Percentiles rank a stretch among this genome's conserved stretches.
These are phyloP conservation scores for Cubamyces lactineus DNA, from an alignment of 768 basidiomycete genomes.

Conservation along the genomic window DNA sequence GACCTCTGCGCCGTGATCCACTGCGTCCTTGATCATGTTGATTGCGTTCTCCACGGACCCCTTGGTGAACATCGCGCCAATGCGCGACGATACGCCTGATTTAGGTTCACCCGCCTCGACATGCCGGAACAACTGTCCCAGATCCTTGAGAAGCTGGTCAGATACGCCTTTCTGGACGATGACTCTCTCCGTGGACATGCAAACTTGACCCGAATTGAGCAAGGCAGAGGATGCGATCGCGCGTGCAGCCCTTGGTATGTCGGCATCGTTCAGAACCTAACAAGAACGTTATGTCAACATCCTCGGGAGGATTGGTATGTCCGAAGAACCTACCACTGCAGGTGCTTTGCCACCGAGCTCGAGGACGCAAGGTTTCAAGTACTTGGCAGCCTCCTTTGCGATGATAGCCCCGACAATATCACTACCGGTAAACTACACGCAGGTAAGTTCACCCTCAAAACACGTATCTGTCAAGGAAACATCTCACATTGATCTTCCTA, in stretches of 20 bases:
- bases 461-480: too few relatives aligned
- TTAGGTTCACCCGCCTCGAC: constrained; percentile 46
- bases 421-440: constrained; percentile 55
- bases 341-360: constrained; percentile 62
- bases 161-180: constrained; percentile 50
- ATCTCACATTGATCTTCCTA: constrained; percentile 54
- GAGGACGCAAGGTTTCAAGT: constrained; percentile 57
- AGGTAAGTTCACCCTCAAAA: neutral
- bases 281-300: neutral
- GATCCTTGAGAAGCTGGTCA: constrained; percentile 38
- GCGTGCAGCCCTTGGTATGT: constrained; percentile 55
- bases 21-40: constrained; percentile 47
- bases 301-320: too few relatives aligned
- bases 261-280: constrained; percentile 56
- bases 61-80: constrained; percentile 48
- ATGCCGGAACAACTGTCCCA: constrained; percentile 37
- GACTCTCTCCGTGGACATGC: constrained; percentile 62
- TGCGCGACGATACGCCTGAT: constrained; percentile 32
- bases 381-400: constrained; percentile 56
- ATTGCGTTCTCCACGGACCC: constrained; percentile 50
- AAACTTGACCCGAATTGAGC: constrained; percentile 55
- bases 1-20: constrained; percentile 47
- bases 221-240: constrained; percentile 49
- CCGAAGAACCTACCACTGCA: constrained; percentile 43
- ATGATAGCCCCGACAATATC: constrained; percentile 55